Base-by-base conservation (phyloP, 148 eudicot species). In the Camellia sinensis region DNA sequence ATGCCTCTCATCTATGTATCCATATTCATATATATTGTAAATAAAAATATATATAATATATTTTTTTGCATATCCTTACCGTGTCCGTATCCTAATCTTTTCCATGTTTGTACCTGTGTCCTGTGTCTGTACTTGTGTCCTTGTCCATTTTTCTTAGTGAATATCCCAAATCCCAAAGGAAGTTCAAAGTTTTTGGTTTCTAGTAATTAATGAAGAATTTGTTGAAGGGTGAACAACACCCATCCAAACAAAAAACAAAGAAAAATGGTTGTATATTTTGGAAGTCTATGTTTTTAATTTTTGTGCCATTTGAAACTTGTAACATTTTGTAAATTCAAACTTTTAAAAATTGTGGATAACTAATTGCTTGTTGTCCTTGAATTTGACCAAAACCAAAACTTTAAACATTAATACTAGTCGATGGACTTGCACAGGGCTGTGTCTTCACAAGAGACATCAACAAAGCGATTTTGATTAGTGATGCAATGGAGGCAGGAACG, bases 391-490 rank as follows among this genome's bases (percentile, higher is more conserved):
- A 6, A 22, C 40, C 67, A 63, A 63, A 21, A 56, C 60, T 56
- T 56, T 0, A 11, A 7, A 54, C 14, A 8, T 54, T 8, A 8
- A 54, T 8, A 54, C 0, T 12, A 8, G 14, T 12, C 0, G 9
- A 17, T 59, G 17, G 14, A 18, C 50, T 18, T 15, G 9, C 80
- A 43, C 85, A 90, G 93, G 93, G 93, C 6, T 91, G 93, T 64
- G 75, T 89, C 43, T 90, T 90, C 74, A 87, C 91, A 11, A 89
- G 83, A 78, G 93, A 90, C 81, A 85, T 89, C 72, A 86, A 91
- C 90, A 91, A 89, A 85, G 94, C 92, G 37, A 87, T 91, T 21
- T 80, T 91, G 86, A 85, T 91, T 54, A 89, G 92, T 67, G 94
- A 91, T 77, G 90, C 92, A n/a, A 87, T 91, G 94, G 92, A 89